phyloP scores from a whole-genome alignment of 495 filamentous ascomycete genomes.

The Neurospora tetraspora region DNA sequence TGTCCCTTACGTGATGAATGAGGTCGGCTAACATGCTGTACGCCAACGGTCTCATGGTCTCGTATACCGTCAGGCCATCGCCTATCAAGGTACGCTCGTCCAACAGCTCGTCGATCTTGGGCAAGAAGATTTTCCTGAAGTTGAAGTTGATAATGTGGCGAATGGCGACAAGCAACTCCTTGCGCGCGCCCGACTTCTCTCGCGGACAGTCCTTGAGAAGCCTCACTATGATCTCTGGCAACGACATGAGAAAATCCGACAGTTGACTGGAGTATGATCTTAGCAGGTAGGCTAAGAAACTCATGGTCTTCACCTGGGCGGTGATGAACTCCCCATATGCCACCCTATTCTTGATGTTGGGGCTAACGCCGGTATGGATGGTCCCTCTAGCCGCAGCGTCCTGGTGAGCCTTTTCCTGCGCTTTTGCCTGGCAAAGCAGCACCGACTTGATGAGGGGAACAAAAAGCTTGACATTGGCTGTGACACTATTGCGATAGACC shows the following conservation, averaged over 20 bases:
- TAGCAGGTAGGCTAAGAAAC: constrained; percentile 89
- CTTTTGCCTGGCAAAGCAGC: constrained; percentile 78
- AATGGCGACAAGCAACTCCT: constrained; percentile 92
- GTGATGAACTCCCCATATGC: constrained; percentile 98
- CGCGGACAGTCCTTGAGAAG: constrained; percentile 88
- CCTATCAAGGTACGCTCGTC: constrained; percentile 91
- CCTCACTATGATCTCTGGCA: constrained; percentile 87
- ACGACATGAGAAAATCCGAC: constrained; percentile 74
- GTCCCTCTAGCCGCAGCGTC: constrained; percentile 65
- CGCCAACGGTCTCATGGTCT: constrained; percentile 88
- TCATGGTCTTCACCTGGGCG: constrained; percentile 99
- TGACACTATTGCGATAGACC: constrained; percentile 68
- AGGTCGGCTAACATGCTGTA: constrained; percentile 98
- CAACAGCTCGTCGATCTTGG: constrained; percentile 88
- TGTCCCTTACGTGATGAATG: constrained; percentile 92
- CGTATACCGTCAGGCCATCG: constrained; percentile 92
- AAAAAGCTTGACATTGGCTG: constrained; percentile 81
- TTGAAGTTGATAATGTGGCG: constrained; percentile 99
- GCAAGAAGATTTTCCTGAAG: constrained; percentile 88
- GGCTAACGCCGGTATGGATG: constrained; percentile 88
- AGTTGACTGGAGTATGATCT: constrained; percentile 81
- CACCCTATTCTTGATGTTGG: constrained; percentile 83
- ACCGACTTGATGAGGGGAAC: constrained; percentile 90
- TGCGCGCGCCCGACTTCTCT: constrained; percentile 85
- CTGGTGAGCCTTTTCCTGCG: constrained; percentile 83